Conservation (phyloP, 768 basidiomycete species). For the Thelephora ganbajun region DNA sequence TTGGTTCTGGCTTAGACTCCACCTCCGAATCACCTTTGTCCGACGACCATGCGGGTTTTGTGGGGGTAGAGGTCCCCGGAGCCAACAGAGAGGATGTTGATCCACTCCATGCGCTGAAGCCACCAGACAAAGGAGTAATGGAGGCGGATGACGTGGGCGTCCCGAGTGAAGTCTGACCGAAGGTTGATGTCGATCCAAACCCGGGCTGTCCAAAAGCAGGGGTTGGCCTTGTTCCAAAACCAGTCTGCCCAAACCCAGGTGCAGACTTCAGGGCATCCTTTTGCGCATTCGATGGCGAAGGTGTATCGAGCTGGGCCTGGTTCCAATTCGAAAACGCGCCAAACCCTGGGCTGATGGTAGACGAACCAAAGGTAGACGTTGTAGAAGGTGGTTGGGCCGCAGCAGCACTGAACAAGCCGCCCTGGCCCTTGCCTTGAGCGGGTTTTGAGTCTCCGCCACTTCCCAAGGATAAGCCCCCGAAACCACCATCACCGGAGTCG, state of each 20-base stretch:
- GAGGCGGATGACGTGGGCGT: conserved; percentile 10
- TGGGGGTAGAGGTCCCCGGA: neutral
- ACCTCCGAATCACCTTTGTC: conserved; percentile 16
- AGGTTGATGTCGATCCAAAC: conserved; percentile 9
- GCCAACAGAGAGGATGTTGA: neutral
- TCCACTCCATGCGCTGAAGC: conserved; percentile 25
- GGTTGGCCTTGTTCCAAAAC: conserved; percentile 19
- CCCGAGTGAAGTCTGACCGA: conserved; percentile 8
- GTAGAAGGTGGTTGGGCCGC: conserved; percentile 2
- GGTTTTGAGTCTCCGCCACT: neutral
- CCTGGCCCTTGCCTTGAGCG: neutral
- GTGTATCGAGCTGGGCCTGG: neutral
- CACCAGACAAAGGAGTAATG: conserved; percentile 17
- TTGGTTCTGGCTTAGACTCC: no score
- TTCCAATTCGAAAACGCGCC: conserved; percentile 13
- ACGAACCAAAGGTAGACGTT: conserved; percentile 6
- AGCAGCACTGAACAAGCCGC: neutral
- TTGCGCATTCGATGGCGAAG: neutral
- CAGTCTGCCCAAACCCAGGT: conserved; percentile 6
- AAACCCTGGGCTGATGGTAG: conserved; percentile 23
- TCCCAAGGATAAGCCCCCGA: conserved; percentile 5
- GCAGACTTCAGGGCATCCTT: conserved; percentile 17
- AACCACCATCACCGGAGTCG: neutral
- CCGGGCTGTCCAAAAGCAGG: conserved; percentile 14
- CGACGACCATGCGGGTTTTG: conserved; percentile 5